These are phyloP conservation scores for Trifolium dubium DNA, from an alignment of 306 rosid genomes.

Conservation along the genomic window DNA sequence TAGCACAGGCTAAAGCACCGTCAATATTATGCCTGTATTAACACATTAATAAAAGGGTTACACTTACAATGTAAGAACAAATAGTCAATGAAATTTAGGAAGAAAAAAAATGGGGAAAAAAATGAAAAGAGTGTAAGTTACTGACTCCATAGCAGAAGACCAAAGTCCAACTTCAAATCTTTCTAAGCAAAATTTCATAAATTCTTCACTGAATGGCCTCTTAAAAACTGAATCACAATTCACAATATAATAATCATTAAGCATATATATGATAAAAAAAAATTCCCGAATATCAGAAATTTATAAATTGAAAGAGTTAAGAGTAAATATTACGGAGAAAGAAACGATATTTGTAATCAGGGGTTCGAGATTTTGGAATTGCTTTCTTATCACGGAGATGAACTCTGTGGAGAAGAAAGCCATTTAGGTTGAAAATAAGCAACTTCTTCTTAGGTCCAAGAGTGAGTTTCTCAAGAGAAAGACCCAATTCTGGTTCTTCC, in stretches of 20 bases:
- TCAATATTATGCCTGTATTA: constrained; percentile 34
- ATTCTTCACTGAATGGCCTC: constrained; percentile 40
- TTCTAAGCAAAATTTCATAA: constrained; percentile 46
- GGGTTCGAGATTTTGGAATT: not conserved
- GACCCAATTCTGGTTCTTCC: not conserved
- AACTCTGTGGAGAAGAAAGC: constrained; percentile 7
- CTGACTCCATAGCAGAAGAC: constrained; percentile 47
- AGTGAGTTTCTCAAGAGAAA: constrained; percentile 24
- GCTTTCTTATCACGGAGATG: not conserved
- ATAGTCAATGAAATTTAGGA: not conserved
- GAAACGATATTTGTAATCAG: not conserved
- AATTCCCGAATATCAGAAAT: too few species aligned
- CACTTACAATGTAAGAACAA: not conserved
- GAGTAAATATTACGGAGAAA: constrained; percentile 8
- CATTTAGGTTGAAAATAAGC: constrained; percentile 31
- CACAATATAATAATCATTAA: not conserved
- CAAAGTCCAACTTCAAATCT: constrained; percentile 53
- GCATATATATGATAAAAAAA: not conserved
- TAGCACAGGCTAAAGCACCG: not conserved
- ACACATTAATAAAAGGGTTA: not conserved
- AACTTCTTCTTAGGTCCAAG: constrained; percentile 35
- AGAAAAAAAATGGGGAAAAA: not conserved
- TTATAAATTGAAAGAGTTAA: not conserved
- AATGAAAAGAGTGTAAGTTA: not conserved
- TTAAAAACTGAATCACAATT: constrained; percentile 28